A percentile compares a stretch with the other conserved stretches of the same genome.
Evolutionary conservation across 495 filamentous ascomycete genomes (phyloP).

Genomic region (Bathelium albidoporum): DNA sequence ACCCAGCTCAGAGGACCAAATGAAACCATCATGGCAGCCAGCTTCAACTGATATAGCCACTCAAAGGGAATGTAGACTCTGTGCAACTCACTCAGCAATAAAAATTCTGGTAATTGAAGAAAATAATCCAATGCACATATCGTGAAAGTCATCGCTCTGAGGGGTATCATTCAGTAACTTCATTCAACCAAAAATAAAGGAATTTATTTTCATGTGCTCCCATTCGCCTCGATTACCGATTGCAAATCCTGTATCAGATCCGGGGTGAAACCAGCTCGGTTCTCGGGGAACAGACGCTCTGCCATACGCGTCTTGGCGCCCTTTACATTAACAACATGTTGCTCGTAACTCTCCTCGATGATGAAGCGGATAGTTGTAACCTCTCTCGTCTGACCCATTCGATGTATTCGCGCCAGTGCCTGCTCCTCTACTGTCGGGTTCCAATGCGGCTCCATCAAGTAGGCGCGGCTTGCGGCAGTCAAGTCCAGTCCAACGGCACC

Average conservation of each 20-base stretch:
- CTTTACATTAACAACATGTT: not conserved
- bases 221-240: not conserved
- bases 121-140: no score
- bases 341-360: constrained; percentile 9
- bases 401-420: constrained; percentile 31
- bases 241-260: not conserved
- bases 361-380: constrained; percentile 33
- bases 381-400: constrained; percentile 32
- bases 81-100: no score
- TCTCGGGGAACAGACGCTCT: not conserved
- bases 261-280: not conserved
- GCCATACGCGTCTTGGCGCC: not conserved
- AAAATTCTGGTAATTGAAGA: no score
- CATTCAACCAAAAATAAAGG: no score
- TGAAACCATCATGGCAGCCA: no score
- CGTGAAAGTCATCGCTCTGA: no score
- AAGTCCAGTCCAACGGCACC: constrained; percentile 17
- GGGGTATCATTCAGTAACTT: no score
- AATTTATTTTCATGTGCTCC: no score
- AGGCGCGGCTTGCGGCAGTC: constrained; percentile 32
- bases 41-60: no score
- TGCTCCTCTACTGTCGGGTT: constrained; percentile 37
- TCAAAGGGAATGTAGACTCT: no score
- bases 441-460: constrained; percentile 30
- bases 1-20: no score